Evolutionary conservation across 2,329 filamentous ascomycete genomes (phyloP).

Genomic region (Corinectria fuckeliana): DNA sequence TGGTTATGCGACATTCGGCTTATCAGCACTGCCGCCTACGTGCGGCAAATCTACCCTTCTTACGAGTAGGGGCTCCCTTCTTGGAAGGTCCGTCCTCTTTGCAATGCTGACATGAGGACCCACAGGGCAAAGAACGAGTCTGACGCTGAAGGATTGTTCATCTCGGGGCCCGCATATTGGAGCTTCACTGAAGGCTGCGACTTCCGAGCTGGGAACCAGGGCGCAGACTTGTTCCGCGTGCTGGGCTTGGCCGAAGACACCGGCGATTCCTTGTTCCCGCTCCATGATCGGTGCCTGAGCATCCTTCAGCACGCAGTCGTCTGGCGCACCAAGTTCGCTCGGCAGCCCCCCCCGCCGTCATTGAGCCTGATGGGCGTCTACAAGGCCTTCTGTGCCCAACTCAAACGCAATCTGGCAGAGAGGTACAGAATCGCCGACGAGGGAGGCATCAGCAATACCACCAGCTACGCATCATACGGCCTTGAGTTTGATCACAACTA

Average conservation of each 20-base stretch:
- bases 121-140: conserved; percentile 1
- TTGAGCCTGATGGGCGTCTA: background rate
- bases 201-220: background rate
- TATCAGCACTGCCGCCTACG: background rate
- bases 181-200: conserved; percentile 1
- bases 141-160: background rate
- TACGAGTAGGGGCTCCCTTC: background rate
- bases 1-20: conserved; percentile 2
- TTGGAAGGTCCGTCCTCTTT: background rate
- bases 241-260: background rate
- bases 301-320: background rate
- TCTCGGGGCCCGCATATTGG: conserved; percentile 1
- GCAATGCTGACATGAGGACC: background rate
- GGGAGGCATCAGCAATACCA: background rate
- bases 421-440: background rate
- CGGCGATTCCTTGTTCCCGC: background rate
- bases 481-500: conserved; percentile 5
- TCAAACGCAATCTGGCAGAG: background rate
- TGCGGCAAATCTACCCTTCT: background rate
- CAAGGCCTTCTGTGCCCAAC: background rate
- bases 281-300: background rate
- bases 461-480: background rate
- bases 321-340: background rate
- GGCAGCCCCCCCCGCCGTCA: background rate
- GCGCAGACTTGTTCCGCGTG: background rate